These are phyloP conservation scores for Ceratocystis lukuohia DNA, from an alignment of 2,329 filamentous ascomycete genomes.

Conservation along the genomic window DNA sequence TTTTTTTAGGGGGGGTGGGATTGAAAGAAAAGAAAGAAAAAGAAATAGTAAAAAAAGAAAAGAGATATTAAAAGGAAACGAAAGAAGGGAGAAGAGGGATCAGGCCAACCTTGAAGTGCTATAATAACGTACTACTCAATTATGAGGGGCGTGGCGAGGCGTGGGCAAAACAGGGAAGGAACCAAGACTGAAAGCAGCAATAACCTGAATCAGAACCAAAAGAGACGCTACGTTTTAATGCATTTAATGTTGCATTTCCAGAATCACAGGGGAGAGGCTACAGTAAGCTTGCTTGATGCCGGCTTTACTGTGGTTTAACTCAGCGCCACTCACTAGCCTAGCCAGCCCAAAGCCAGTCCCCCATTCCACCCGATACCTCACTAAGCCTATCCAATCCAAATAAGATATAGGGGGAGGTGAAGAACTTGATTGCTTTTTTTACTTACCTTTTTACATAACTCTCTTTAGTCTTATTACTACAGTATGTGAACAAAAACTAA, in stretches of 20 bases:
- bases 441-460: no score
- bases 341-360: no score
- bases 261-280: neutral
- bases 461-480: no score
- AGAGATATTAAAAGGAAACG: neutral
- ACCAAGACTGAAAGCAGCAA: neutral
- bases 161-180: neutral
- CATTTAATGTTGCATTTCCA: no score
- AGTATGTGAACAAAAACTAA: no score
- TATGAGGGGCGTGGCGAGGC: neutral
- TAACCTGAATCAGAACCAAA: neutral
- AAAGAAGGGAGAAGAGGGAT: neutral
- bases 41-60: slow-evolving; percentile 1
- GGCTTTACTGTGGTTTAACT: neutral
- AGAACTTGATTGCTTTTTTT: no score
- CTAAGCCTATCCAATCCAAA: no score
- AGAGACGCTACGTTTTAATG: neutral
- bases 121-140: neutral
- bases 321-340: no score
- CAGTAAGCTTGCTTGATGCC: neutral
- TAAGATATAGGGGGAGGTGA: no score
- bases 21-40: neutral
- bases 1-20: slow-evolving; percentile 1
- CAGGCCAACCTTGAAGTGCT: neutral
- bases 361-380: no score